Percentiles rank a stretch among this genome's conserved stretches.
Evolutionary conservation across 1,284 basidiomycete genomes (phyloP).

Genomic region (Irpex sp.): DNA sequence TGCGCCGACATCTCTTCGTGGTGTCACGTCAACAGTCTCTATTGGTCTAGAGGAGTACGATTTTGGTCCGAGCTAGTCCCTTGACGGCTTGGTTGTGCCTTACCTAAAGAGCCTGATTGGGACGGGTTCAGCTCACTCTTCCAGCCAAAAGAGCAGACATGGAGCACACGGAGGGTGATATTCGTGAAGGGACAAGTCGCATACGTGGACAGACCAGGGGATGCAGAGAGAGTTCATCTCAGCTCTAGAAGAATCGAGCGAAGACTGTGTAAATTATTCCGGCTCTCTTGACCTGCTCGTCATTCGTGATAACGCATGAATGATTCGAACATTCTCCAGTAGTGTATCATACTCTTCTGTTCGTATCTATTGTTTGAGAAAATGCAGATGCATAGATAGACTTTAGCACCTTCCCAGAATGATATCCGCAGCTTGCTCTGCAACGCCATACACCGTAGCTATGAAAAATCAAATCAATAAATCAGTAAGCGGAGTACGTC

Average conservation of each 20-base stretch:
- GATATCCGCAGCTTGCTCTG: slow-evolving; percentile 31
- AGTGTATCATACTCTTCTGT: too few relatives aligned
- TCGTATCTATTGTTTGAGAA: too few relatives aligned
- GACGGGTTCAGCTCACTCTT: background rate
- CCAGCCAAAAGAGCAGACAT: background rate
- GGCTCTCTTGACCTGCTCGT: background rate
- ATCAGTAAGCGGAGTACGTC: background rate
- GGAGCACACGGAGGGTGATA: background rate
- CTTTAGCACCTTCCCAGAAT: slow-evolving; percentile 16
- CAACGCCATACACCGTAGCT: slow-evolving; percentile 28
- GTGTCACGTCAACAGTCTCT: background rate
- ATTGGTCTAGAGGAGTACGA: background rate
- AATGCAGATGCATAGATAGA: background rate
- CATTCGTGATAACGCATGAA: background rate
- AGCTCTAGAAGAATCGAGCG: background rate
- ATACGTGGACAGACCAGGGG: background rate
- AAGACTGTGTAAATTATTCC: background rate
- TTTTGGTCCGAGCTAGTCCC: background rate
- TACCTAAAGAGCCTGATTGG: background rate
- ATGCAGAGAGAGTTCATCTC: background rate
- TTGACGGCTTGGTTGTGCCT: background rate
- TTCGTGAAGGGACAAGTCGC: background rate
- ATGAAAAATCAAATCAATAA: background rate
- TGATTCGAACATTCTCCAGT: too few relatives aligned
- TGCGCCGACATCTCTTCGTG: background rate